Percentiles rank a stretch among this genome's conserved stretches.
Evolutionary conservation across 352 stramenopile species (phyloP).

Genomic region (Pythium myriotylum): DNA sequence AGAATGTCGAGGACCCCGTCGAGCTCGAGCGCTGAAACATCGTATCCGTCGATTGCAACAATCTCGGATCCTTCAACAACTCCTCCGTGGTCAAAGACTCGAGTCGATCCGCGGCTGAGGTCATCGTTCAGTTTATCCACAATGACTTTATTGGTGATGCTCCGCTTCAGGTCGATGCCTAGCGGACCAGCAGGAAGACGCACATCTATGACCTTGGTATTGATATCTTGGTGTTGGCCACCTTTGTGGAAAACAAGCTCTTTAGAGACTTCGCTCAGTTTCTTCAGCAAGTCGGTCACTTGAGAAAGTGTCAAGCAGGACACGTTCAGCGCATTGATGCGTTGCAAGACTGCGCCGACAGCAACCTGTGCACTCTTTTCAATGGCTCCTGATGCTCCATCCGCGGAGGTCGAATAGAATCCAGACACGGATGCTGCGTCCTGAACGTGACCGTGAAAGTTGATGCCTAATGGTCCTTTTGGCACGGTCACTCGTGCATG

Average conservation of each 20-base stretch:
- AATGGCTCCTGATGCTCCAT: constrained; percentile 34
- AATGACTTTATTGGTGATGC: constrained; percentile 40
- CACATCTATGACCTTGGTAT: constrained; percentile 37
- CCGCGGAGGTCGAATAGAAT: constrained; percentile 37
- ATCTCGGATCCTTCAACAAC: constrained; percentile 53
- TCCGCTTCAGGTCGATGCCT: constrained; percentile 56
- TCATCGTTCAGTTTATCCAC: constrained; percentile 51
- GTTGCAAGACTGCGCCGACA: constrained; percentile 40
- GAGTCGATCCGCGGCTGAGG: constrained; percentile 31
- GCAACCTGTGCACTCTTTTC: constrained; percentile 40
- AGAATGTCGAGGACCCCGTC: constrained; percentile 42
- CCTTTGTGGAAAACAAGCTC: constrained; percentile 35
- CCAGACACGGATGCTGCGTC: constrained; percentile 38
- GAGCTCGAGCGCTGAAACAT: constrained; percentile 40
- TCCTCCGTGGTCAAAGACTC: constrained; percentile 45
- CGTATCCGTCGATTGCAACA: constrained; percentile 53
- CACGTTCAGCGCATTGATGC: constrained; percentile 61
- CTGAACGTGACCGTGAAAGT: constrained; percentile 43
- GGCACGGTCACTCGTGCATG: constrained; percentile 31
- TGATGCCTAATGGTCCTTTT: constrained; percentile 44
- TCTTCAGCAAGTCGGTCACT: constrained; percentile 47
- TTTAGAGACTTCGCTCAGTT: constrained; percentile 45
- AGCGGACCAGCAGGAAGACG: constrained; percentile 46
- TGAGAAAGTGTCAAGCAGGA: constrained; percentile 44
- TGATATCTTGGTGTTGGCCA: constrained; percentile 20